phyloP scores from a whole-genome alignment of 768 basidiomycete species.

The Kwoniella pini region DNA sequence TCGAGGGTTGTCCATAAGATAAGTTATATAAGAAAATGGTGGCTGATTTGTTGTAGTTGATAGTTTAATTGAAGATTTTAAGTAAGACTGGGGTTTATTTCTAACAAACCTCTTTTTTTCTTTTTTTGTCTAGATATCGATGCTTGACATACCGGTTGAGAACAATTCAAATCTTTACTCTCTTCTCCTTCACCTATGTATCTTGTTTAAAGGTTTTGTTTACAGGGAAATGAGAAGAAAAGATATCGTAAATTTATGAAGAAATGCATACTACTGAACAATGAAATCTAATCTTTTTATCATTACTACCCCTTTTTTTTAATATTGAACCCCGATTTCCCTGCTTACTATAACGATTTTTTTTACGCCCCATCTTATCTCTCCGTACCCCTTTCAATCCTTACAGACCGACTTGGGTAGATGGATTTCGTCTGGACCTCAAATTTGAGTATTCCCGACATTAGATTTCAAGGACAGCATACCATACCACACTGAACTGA shows the following conservation, averaged over 20 bases:
- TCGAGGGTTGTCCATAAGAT: slow-evolving; percentile 6
- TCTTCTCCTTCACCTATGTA: too few species aligned
- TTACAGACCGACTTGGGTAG: neutral
- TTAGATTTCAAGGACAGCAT: neutral
- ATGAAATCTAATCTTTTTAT: neutral
- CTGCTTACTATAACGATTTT: neutral
- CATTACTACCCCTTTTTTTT: neutral
- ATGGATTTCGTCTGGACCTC: neutral
- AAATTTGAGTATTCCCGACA: slow-evolving; percentile 4
- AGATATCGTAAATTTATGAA: too few species aligned
- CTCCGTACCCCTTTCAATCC: neutral
- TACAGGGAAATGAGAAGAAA: too few species aligned
- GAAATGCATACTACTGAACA: too few species aligned
- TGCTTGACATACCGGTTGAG: neutral
- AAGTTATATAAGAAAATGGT: neutral
- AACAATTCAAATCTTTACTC: neutral
- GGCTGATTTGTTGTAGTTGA: slow-evolving; percentile 11
- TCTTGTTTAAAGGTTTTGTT: too few species aligned
- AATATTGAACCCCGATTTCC: neutral
- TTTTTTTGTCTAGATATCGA: neutral
- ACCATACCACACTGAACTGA: neutral
- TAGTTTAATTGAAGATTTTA: neutral
- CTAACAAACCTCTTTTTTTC: neutral
- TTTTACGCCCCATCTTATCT: neutral
- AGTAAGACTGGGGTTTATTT: slow-evolving; percentile 16